A percentile compares a stretch with the other conserved stretches of the same genome.
Conservation (phyloP, 305 asterid species). For the Solanum hybrid region DNA sequence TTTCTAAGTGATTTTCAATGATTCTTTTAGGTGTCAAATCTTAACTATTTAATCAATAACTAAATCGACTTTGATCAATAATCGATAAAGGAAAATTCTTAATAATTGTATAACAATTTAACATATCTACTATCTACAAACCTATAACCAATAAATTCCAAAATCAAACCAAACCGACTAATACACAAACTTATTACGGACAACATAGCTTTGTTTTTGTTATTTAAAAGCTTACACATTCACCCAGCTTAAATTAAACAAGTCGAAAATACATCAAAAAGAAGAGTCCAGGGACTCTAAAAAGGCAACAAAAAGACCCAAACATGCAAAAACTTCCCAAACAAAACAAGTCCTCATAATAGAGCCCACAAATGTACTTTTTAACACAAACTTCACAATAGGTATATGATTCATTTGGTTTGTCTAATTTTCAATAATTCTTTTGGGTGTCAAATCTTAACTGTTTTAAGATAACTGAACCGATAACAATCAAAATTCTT, state of each 20-base stretch:
- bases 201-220: neutral
- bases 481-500: neutral
- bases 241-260: neutral
- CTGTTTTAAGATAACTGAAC: too few species aligned
- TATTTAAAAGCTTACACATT: neutral
- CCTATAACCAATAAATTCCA: too few species aligned
- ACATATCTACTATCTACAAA: too few species aligned
- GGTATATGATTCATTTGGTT: too few species aligned
- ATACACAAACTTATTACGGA: too few species aligned
- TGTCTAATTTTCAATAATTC: neutral
- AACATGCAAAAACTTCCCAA: neutral
- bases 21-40: neutral
- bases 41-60: neutral
- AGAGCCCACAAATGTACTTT: neutral
- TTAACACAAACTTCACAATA: too few species aligned
- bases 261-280: neutral
- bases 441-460: too few species aligned
- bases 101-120: too few species aligned
- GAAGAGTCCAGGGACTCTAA: neutral
- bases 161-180: too few species aligned
- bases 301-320: neutral
- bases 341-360: neutral
- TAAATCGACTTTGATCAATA: too few species aligned
- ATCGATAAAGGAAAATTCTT: too few species aligned
- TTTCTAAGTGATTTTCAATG: neutral